Percentiles rank a stretch among this genome's conserved stretches.
Conservation (phyloP, 2,329 filamentous ascomycete genomes). For the Purpureocillium lavendulum region DNA sequence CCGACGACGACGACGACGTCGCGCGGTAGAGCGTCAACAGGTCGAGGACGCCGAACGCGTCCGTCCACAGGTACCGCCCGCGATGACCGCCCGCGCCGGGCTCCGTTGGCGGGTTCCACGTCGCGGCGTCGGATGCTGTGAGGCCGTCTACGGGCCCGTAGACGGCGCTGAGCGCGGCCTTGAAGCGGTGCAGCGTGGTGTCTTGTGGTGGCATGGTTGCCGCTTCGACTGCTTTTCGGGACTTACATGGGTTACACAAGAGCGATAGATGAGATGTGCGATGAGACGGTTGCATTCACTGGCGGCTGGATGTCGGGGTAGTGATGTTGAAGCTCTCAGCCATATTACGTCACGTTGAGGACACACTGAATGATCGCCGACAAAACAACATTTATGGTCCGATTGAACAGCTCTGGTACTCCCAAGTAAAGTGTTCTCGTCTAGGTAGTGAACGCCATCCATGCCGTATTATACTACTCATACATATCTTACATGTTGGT, state of each 20-base stretch:
- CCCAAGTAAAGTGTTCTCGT: too few species aligned
- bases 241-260: too few species aligned
- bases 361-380: too few species aligned
- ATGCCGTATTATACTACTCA: too few species aligned
- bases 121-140: slow-evolving; percentile 11
- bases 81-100: slow-evolving; percentile 42
- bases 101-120: slow-evolving; percentile 37
- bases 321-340: too few species aligned
- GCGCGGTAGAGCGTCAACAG: slow-evolving; percentile 44
- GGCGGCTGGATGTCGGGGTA: neutral
- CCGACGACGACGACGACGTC: slow-evolving; percentile 11
- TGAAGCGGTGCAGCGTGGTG: slow-evolving; percentile 14
- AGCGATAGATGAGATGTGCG: too few species aligned
- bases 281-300: too few species aligned
- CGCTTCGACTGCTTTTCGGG: neutral
- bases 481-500: too few species aligned
- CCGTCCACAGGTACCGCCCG: slow-evolving; percentile 54
- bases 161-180: slow-evolving; percentile 25
- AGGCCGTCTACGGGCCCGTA: slow-evolving; percentile 24
- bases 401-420: too few species aligned
- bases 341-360: too few species aligned
- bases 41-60: slow-evolving; percentile 52
- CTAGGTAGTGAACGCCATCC: too few species aligned
- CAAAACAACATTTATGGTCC: too few species aligned
- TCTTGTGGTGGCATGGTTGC: neutral